Conservation (phyloP, 495 filamentous ascomycete species). For the Penicillium daleae region DNA sequence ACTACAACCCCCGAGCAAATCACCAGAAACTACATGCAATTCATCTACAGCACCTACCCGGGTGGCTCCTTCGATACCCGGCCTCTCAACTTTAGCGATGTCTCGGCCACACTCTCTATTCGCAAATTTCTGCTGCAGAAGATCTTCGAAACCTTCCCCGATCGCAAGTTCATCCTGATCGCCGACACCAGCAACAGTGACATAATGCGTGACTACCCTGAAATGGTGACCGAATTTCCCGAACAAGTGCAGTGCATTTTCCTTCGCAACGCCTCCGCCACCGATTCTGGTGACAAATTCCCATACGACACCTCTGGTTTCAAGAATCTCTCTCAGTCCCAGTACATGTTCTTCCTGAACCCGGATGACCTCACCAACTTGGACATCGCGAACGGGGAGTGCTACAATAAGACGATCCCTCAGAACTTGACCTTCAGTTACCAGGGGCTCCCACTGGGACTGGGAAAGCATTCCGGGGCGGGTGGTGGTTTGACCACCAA, state of each 20-base stretch:
- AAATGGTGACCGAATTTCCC: constrained; percentile 64
- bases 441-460: constrained; percentile 59
- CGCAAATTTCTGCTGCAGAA: constrained; percentile 68
- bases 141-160: constrained; percentile 74
- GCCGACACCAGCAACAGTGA: constrained; percentile 80
- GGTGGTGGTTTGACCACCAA: constrained; percentile 9
- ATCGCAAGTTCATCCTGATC: constrained; percentile 74
- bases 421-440: constrained; percentile 72
- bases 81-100: constrained; percentile 78
- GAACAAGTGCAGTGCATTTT: constrained; percentile 78
- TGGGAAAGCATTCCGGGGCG: constrained; percentile 28
- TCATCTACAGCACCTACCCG: constrained; percentile 74
- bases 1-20: constrained; percentile 82
- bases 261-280: constrained; percentile 72
- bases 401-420: constrained; percentile 61
- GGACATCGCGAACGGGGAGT: constrained; percentile 71
- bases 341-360: constrained; percentile 78
- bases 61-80: constrained; percentile 75
- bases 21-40: constrained; percentile 79
- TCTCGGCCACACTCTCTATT: constrained; percentile 69
- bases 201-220: constrained; percentile 75
- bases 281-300: constrained; percentile 63
- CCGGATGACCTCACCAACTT: constrained; percentile 69
- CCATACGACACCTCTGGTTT: constrained; percentile 79
- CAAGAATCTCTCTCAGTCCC: constrained; percentile 59